Percentiles rank a stretch among this genome's conserved stretches.
These are phyloP conservation scores for Chrysosphaeria jannelii DNA, from an alignment of 2,329 filamentous ascomycete species.

Conservation along the genomic window DNA sequence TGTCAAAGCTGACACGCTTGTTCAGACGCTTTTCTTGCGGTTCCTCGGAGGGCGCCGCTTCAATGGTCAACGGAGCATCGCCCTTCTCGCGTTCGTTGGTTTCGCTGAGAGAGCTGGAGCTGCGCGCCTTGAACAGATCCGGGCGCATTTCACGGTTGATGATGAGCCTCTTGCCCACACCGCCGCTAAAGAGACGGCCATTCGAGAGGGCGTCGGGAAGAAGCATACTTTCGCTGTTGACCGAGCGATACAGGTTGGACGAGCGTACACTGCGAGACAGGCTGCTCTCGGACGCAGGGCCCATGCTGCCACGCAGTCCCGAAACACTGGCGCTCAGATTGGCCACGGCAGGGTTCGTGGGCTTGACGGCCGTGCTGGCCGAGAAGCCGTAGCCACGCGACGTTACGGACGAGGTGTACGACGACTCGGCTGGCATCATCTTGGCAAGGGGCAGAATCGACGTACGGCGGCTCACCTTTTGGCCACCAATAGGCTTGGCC, in stretches of 20 bases:
- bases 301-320: slow-evolving; percentile 37
- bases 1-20: slow-evolving; percentile 84
- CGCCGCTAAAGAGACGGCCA: slow-evolving; percentile 28
- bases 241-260: slow-evolving; percentile 57
- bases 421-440: slow-evolving; percentile 51
- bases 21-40: slow-evolving; percentile 35
- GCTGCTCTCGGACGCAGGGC: slow-evolving; percentile 29
- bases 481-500: slow-evolving; percentile 60
- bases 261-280: slow-evolving; percentile 71
- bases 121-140: slow-evolving; percentile 30
- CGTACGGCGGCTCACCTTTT: slow-evolving; percentile 38
- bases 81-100: not conserved
- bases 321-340: slow-evolving; percentile 35
- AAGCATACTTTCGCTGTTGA: slow-evolving; percentile 57
- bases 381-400: slow-evolving; percentile 76
- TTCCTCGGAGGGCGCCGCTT: slow-evolving; percentile 9
- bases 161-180: slow-evolving; percentile 63
- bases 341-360: too few relatives aligned
- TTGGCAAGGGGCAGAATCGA: slow-evolving; percentile 68
- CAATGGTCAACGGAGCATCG: slow-evolving; percentile 8
- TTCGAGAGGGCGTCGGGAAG: slow-evolving; percentile 59
- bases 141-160: slow-evolving; percentile 70
- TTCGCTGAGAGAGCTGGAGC: slow-evolving; percentile 2
- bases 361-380: slow-evolving; percentile 74
- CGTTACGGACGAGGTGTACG: slow-evolving; percentile 55